A percentile compares a stretch with the other conserved stretches of the same genome.
Evolutionary conservation across 2,329 filamentous ascomycete genomes (phyloP).

Genomic region (Xylaria digitata): DNA sequence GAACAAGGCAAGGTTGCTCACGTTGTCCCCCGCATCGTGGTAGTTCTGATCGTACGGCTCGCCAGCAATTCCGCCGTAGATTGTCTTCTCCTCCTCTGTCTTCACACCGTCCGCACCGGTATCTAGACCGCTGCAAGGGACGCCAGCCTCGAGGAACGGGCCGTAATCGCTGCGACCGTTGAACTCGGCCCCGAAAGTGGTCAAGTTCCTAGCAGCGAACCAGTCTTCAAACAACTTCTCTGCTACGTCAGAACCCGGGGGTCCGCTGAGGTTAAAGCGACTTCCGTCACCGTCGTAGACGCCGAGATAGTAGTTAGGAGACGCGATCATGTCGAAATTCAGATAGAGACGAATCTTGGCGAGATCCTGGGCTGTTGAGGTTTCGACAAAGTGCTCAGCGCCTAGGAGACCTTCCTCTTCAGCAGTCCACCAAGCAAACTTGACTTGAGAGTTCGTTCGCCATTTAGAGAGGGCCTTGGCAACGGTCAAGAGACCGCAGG

Average conservation of each 20-base stretch:
- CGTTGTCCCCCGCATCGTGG: constrained; percentile 63
- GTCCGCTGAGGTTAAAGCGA: constrained; percentile 64
- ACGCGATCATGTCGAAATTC: constrained; percentile 70
- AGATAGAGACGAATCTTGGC: constrained; percentile 69
- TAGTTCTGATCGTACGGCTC: constrained; percentile 65
- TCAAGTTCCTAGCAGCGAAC: constrained; percentile 57
- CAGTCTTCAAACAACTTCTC: constrained; percentile 64
- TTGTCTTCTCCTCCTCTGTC: constrained; percentile 61
- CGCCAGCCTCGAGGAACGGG: constrained; percentile 52
- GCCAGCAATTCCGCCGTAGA: constrained; percentile 67
- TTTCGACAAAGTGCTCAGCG: constrained; percentile 65
- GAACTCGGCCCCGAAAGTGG: constrained; percentile 71
- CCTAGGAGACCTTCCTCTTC: constrained; percentile 73
- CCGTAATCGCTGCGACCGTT: constrained; percentile 51
- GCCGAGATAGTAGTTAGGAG: constrained; percentile 65
- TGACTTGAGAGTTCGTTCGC: constrained; percentile 68
- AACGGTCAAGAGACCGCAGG: constrained; percentile 67
- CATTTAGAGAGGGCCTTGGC: constrained; percentile 69
- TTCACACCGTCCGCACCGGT: constrained; percentile 72
- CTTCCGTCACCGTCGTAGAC: constrained; percentile 66
- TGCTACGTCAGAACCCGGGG: constrained; percentile 65
- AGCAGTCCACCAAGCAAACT: constrained; percentile 73
- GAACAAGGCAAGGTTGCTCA: constrained; percentile 63
- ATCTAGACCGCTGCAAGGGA: constrained; percentile 73
- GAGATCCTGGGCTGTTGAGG: constrained; percentile 58